Conservation (phyloP, 805 yeast species). For the Ogataea salicorniae region DNA sequence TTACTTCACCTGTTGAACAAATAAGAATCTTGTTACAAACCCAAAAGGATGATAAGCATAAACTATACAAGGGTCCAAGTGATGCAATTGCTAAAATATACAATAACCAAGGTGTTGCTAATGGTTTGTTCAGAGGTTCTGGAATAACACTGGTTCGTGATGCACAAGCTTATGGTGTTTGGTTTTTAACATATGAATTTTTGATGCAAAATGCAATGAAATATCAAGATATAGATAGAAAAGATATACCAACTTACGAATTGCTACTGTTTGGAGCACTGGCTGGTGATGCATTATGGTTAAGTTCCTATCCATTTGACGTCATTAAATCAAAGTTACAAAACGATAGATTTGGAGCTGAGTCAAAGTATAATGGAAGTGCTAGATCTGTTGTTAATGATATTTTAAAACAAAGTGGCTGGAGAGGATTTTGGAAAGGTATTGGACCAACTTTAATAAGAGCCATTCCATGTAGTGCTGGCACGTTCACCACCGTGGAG, state of each 20-base stretch:
- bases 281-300: conserved; percentile 68
- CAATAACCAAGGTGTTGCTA: conserved; percentile 33
- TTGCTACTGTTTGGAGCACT: conserved; percentile 53
- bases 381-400: conserved; percentile 32
- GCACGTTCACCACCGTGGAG: conserved; percentile 75
- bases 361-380: conserved; percentile 40
- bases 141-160: conserved; percentile 53
- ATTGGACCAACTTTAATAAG: conserved; percentile 53
- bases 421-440: conserved; percentile 58
- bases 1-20: conserved; percentile 64
- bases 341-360: conserved; percentile 45
- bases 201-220: conserved; percentile 39
- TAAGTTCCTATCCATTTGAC: conserved; percentile 48
- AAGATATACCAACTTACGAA: conserved; percentile 50
- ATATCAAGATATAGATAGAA: conserved; percentile 34
- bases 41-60: conserved; percentile 32
- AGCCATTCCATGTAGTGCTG: conserved; percentile 65
- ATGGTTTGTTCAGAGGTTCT: conserved; percentile 53
- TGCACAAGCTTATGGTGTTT: conserved; percentile 69
- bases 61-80: conserved; percentile 36
- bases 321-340: conserved; percentile 48
- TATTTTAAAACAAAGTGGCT: conserved; percentile 40
- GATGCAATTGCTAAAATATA: conserved; percentile 42
- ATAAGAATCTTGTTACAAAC: conserved; percentile 58
- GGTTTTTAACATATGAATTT: conserved; percentile 64